A percentile compares a stretch with the other conserved stretches of the same genome.
Conservation (phyloP, 257 asterid species). For the Osmanthus fragrans region DNA sequence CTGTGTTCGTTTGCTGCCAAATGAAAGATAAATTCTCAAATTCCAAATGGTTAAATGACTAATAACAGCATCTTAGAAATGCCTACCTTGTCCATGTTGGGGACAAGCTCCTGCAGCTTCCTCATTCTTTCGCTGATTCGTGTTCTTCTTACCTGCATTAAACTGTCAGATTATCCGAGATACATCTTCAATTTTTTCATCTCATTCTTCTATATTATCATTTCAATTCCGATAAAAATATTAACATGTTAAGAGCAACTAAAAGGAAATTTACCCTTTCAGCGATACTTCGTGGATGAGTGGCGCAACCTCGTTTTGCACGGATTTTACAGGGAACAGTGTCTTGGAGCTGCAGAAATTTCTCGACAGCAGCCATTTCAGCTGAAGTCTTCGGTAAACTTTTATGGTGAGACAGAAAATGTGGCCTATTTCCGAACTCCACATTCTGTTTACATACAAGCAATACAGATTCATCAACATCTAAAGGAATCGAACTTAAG, state of each 20-base stretch:
- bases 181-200: background rate
- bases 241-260: background rate
- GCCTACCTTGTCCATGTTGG: conserved; percentile 88
- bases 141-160: conserved; percentile 73
- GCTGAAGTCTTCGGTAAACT: conserved; percentile 67
- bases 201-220: background rate
- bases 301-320: conserved; percentile 94
- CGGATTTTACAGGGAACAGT: conserved; percentile 78
- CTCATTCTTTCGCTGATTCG: conserved; percentile 93
- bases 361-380: conserved; percentile 62
- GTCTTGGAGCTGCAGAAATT: conserved; percentile 65
- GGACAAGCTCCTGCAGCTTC: conserved; percentile 87
- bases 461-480: background rate
- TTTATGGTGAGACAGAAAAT: conserved; percentile 55
- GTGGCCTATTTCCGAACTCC: conserved; percentile 45
- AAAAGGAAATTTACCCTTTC: conserved; percentile 61
- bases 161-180: background rate
- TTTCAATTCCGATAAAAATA: background rate
- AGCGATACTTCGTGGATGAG: conserved; percentile 95
- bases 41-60: background rate
- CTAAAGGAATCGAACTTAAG: background rate
- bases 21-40: conserved; percentile 5
- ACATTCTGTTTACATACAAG: conserved; percentile 34
- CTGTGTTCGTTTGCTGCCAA: conserved; percentile 89
- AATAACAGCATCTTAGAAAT: background rate